phyloP scores from a whole-genome alignment of 2,329 filamentous ascomycete genomes.

The Paecilomyces variotii region DNA sequence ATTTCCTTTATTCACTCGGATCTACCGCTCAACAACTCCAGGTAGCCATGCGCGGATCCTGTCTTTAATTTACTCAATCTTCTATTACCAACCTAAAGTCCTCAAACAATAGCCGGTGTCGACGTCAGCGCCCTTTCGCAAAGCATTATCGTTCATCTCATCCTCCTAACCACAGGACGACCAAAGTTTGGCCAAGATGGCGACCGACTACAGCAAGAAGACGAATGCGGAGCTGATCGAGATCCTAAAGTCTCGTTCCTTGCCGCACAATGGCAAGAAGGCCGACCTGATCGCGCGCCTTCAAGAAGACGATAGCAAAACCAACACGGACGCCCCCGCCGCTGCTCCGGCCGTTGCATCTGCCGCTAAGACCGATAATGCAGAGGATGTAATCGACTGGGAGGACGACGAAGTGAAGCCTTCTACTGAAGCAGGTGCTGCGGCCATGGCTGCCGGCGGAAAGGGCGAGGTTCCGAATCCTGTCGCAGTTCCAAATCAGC shows the following conservation, averaged over 20 bases:
- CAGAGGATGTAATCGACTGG: constrained; percentile 40
- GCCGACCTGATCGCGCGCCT: constrained; percentile 42
- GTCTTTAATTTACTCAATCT: not conserved
- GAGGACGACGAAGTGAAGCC: constrained; percentile 32
- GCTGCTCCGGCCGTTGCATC: constrained; percentile 3
- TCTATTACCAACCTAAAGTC: not conserved
- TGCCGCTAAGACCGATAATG: constrained; percentile 18
- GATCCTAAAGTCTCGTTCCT: constrained; percentile 41
- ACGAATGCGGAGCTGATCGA: constrained; percentile 43
- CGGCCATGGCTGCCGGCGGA: constrained; percentile 30
- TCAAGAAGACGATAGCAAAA: constrained; percentile 33
- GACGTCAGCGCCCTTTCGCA: not conserved
- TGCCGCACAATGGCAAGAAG: constrained; percentile 43
- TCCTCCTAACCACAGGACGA: not conserved
- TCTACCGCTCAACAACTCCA: not conserved
- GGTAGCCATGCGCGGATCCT: not conserved
- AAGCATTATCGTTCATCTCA: not conserved
- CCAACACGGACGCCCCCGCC: constrained; percentile 9
- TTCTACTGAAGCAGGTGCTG: constrained; percentile 22
- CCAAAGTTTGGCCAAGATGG: constrained; percentile 17
- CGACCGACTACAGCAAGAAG: constrained; percentile 42
- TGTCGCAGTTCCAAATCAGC: constrained; percentile 32
- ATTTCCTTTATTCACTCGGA: not conserved
- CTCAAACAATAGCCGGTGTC: not conserved
- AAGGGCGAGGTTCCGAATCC: constrained; percentile 31